Evolutionary conservation across 1,284 basidiomycete species (phyloP).

Genomic region (Ganoderma sinense): DNA sequence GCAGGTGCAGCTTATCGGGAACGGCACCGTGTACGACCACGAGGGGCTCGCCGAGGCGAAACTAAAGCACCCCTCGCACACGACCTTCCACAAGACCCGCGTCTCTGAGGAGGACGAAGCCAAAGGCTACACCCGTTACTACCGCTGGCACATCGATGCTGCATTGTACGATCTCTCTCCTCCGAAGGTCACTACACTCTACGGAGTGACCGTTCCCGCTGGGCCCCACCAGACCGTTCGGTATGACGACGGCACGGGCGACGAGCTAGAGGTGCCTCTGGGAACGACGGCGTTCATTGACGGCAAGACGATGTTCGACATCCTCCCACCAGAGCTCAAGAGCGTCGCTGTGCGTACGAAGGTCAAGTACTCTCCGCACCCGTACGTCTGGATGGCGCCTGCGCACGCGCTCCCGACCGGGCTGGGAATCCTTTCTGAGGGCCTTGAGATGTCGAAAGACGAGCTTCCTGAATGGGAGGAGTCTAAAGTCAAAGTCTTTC

Average conservation of each 20-base stretch:
- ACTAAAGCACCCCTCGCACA: slow-evolving; percentile 86
- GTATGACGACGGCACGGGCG: slow-evolving; percentile 91
- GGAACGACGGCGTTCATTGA: slow-evolving; percentile 88
- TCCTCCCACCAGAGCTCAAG: slow-evolving; percentile 78
- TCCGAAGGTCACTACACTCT: slow-evolving; percentile 91
- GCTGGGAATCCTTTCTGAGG: slow-evolving; percentile 81
- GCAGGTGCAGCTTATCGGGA: slow-evolving; percentile 89
- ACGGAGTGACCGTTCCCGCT: slow-evolving; percentile 78
- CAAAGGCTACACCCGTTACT: slow-evolving; percentile 83
- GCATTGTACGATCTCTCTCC: slow-evolving; percentile 88
- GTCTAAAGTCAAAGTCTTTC: slow-evolving; percentile 72
- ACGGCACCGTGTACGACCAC: slow-evolving; percentile 76
- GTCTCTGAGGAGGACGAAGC: slow-evolving; percentile 81
- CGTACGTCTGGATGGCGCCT: slow-evolving; percentile 88
- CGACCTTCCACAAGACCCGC: slow-evolving; percentile 88
- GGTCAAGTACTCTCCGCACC: slow-evolving; percentile 79
- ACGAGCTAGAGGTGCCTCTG: slow-evolving; percentile 83
- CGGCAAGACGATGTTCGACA: slow-evolving; percentile 87
- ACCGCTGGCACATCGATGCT: slow-evolving; percentile 95
- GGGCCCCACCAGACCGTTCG: slow-evolving; percentile 72
- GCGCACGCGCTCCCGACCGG: slow-evolving; percentile 78
- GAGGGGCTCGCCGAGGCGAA: slow-evolving; percentile 78
- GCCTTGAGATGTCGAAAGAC: slow-evolving; percentile 67
- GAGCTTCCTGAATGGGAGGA: slow-evolving; percentile 82
- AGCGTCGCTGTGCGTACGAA: slow-evolving; percentile 82